Base-by-base conservation (phyloP, 441 rosid species). In the Macaranga tanarius region DNA sequence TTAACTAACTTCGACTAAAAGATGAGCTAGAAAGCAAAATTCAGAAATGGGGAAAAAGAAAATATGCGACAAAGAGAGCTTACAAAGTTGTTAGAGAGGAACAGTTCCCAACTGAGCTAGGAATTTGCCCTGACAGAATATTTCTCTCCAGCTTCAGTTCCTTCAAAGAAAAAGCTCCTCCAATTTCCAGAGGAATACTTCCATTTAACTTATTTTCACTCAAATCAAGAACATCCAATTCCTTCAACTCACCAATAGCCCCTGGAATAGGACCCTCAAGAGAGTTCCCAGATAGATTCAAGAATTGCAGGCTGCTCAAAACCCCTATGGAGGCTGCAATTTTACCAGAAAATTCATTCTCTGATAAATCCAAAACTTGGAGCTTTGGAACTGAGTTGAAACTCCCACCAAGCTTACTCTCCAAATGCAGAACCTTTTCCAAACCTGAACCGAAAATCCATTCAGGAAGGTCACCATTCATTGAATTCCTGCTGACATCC, bases 301-400 rank as follows among this genome's bases (percentile, higher is more conserved):
- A 76, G 15, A 76, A 75, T 84, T 79, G 72, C 84, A 92, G 71
- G 82, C 86, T 85, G 78, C 84, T 71, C 62, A 89, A 84, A 73
- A 62, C 69, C 69, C 92, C 86, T 31, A 90, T 79, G 70, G 81
- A 72, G 20, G 84, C 78, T 2, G 92, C 87, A 73, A 94, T 77
- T 76, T 79, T 79, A 69, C 99, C 94, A 67, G 90, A 85, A 42
- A 94, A 86, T n/a, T 75, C 76, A 72, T 94, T 94, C 4, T 84
- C 81, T 50, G 99, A 94, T 59, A 94, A 76, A 88, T 92, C 97
- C 73, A 94, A 82, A 51, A 83, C 75, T 81, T 89, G 90, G 67
- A 94, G 84, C 68, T 74, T 83, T 57, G 84, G 74, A 65, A 81
- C 73, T 44, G 83, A 75, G 77, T 40, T 60, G 42, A 66, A 66